Evolutionary conservation across 768 basidiomycete genomes (phyloP).

Genomic region (Lenzites betulinus): DNA sequence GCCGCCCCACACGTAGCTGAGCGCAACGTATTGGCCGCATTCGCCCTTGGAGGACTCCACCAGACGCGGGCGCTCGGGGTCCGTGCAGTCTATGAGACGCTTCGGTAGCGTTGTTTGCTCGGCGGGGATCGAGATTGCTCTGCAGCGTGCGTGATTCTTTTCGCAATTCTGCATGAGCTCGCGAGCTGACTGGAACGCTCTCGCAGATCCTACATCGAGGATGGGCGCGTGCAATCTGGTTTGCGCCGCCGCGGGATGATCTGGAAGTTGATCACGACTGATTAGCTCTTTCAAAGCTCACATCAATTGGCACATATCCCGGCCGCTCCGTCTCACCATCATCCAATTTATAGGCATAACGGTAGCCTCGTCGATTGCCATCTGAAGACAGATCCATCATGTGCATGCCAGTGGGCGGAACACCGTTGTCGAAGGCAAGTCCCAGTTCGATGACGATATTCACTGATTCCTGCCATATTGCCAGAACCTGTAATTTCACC

Average conservation of each 20-base stretch:
- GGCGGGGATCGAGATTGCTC: background rate
- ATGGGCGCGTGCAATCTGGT: background rate
- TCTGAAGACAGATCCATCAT: too few species aligned
- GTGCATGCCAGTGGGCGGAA: too few species aligned
- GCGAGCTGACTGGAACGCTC: background rate
- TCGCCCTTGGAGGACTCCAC: background rate
- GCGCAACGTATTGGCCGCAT: background rate
- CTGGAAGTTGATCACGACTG: background rate
- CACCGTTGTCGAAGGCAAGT: too few species aligned
- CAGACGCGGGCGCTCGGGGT: constrained; percentile 1
- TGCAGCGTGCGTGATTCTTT: background rate
- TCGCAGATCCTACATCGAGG: background rate
- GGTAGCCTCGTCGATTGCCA: too few species aligned
- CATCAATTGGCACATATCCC: too few species aligned
- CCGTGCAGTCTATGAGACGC: constrained; percentile 10
- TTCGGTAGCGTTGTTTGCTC: constrained; percentile 1
- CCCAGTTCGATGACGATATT: too few species aligned
- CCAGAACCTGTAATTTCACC: too few species aligned
- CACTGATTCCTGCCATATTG: too few species aligned
- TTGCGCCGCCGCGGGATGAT: constrained; percentile 3
- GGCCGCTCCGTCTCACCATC: too few species aligned
- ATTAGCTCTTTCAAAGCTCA: too few species aligned
- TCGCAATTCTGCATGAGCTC: constrained; percentile 2
- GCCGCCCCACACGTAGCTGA: constrained; percentile 18
- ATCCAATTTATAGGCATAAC: too few species aligned